Conservation (phyloP, 1,284 basidiomycete genomes). For the Ceratobasidium sp. region DNA sequence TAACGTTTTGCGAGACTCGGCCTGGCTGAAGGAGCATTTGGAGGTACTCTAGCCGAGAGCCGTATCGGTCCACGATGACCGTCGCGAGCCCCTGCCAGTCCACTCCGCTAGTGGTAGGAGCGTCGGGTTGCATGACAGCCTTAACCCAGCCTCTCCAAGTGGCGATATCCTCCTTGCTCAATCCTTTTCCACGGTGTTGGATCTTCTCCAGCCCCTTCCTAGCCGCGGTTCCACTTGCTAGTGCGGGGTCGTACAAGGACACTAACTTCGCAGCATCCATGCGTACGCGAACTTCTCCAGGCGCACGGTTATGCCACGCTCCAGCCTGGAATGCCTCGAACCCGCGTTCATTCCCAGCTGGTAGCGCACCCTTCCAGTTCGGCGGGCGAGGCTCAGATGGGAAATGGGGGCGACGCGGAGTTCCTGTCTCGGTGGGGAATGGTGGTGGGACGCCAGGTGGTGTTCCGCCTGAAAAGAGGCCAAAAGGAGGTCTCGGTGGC, state of each 20-base stretch:
- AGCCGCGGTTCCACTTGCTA: conserved; percentile 57
- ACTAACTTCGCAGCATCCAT: conserved; percentile 61
- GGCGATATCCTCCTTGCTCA: conserved; percentile 17
- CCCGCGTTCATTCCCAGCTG: not conserved
- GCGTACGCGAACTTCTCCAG: conserved; percentile 57
- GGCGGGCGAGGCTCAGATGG: conserved; percentile 35
- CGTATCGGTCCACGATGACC: conserved; percentile 62
- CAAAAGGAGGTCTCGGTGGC: not conserved
- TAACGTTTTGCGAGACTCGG: conserved; percentile 24
- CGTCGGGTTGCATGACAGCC: conserved; percentile 51
- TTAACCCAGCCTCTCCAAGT: conserved; percentile 46
- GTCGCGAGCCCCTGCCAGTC: conserved; percentile 63
- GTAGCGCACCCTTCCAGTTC: conserved; percentile 47
- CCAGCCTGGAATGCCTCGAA: conserved; percentile 58
- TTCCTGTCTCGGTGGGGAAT: not conserved
- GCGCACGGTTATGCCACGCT: conserved; percentile 58
- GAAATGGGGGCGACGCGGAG: conserved; percentile 2
- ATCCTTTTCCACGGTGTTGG: conserved; percentile 55
- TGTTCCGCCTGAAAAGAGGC: not conserved
- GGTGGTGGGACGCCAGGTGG: not conserved
- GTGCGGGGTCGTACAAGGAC: conserved; percentile 62
- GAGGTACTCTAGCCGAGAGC: conserved; percentile 61
- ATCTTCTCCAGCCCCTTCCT: conserved; percentile 56
- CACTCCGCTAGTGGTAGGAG: conserved; percentile 55
- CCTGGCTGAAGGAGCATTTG: conserved; percentile 57